Percentiles rank a stretch among this genome's conserved stretches.
These are phyloP conservation scores for Kwoniella sp. DNA, from an alignment of 768 basidiomycete species.

Conservation along the genomic window DNA sequence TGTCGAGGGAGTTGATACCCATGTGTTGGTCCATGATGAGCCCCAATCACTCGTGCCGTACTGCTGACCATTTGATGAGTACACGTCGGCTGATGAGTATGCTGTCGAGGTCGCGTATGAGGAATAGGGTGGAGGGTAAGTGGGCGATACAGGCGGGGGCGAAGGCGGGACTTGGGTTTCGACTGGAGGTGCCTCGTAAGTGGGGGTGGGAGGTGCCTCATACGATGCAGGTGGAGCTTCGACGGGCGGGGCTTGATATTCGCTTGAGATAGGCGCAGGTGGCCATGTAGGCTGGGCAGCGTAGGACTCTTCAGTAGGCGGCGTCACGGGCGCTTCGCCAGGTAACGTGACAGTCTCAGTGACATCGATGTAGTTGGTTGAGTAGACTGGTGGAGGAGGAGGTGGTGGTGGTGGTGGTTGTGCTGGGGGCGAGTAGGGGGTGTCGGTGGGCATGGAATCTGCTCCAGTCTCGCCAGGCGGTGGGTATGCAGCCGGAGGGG, in stretches of 20 bases:
- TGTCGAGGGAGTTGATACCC: background rate
- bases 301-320: background rate
- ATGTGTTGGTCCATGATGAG: conserved; percentile 9
- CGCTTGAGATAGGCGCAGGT: background rate
- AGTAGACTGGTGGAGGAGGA: background rate
- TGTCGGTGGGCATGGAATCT: background rate
- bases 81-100: background rate
- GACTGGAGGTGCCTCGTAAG: background rate
- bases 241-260: background rate
- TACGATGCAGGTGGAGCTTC: background rate
- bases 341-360: conserved; percentile 5
- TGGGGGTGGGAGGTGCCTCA: background rate
- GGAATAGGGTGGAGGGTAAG: background rate
- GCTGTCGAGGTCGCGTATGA: conserved; percentile 5
- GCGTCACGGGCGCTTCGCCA: background rate
- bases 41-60: conserved; percentile 2
- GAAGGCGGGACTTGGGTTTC: background rate
- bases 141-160: background rate
- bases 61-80: background rate
- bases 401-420: background rate
- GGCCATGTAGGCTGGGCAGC: background rate
- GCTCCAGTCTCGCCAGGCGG: background rate
- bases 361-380: conserved; percentile 14
- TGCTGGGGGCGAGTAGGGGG: background rate
- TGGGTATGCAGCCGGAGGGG: background rate